phyloP scores from a whole-genome alignment of 148 eudicot genomes.

The Camellia sinensis region DNA sequence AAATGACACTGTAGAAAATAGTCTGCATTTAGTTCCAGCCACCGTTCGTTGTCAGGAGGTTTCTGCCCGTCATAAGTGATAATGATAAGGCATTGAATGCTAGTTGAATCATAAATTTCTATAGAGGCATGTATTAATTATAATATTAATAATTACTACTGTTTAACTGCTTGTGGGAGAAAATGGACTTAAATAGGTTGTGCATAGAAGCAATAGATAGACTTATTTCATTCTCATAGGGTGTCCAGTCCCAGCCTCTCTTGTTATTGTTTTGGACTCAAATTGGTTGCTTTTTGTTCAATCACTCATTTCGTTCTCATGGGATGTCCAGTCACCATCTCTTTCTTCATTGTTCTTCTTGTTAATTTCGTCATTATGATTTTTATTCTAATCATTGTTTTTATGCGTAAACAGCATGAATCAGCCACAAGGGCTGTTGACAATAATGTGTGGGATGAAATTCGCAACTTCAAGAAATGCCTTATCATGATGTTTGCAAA shows the following conservation, averaged over 20 bases:
- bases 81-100: neutral
- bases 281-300: neutral
- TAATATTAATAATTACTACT: neutral
- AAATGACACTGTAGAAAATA: neutral
- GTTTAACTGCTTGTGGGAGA: slow-evolving; percentile 2
- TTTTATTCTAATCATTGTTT: neutral
- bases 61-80: neutral
- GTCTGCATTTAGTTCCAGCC: too few species aligned
- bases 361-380: neutral
- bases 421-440: slow-evolving; percentile 77
- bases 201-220: neutral
- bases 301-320: neutral
- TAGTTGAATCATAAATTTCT: neutral
- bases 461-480: slow-evolving; percentile 96
- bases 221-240: neutral
- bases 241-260: neutral
- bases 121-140: neutral
- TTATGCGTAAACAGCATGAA: slow-evolving; percentile 69
- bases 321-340: neutral
- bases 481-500: slow-evolving; percentile 91
- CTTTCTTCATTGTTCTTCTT: neutral
- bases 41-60: too few species aligned
- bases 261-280: neutral
- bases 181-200: neutral
- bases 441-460: slow-evolving; percentile 90